phyloP scores from a whole-genome alignment of 164 flowering plant genomes.

The Dillenia turbinata region DNA sequence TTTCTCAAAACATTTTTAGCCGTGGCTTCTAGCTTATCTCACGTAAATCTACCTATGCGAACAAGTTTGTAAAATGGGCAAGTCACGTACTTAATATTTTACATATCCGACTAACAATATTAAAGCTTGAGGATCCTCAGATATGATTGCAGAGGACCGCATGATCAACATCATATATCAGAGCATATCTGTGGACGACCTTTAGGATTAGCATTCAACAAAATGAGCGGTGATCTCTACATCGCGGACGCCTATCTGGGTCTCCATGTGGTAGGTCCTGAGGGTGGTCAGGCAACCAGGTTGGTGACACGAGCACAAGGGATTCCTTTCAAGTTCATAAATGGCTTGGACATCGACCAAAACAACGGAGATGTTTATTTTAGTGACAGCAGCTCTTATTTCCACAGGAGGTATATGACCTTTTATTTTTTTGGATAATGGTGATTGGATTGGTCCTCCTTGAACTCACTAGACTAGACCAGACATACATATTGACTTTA shows the following conservation, averaged over 20 bases:
- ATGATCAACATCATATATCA: too few species aligned
- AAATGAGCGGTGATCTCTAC: slow-evolving; percentile 23
- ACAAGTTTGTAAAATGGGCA: too few species aligned
- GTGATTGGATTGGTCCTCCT: too few species aligned
- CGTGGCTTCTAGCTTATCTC: too few species aligned
- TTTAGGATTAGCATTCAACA: slow-evolving; percentile 28
- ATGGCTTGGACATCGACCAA: slow-evolving; percentile 31
- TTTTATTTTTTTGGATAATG: too few species aligned
- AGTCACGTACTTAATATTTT: too few species aligned
- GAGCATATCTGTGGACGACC: slow-evolving; percentile 47
- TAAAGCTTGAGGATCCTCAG: too few species aligned
- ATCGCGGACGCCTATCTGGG: slow-evolving; percentile 44
- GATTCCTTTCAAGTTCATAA: slow-evolving; percentile 22
- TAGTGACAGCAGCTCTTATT: slow-evolving; percentile 30
- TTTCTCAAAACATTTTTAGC: too few species aligned
- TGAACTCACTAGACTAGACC: not conserved
- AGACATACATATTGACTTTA: not conserved
- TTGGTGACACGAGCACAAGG: slow-evolving; percentile 14
- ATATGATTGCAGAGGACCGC: too few species aligned
- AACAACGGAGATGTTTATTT: slow-evolving; percentile 28
- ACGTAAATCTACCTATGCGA: too few species aligned
- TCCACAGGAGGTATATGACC: slow-evolving; percentile 26
- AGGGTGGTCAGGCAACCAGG: slow-evolving; percentile 28
- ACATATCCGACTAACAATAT: too few species aligned
- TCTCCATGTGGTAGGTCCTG: slow-evolving; percentile 28